Percentiles rank a stretch among this genome's conserved stretches.
Evolutionary conservation across 2,329 filamentous ascomycete genomes (phyloP).

Genomic region (Talaromyces marneffei): DNA sequence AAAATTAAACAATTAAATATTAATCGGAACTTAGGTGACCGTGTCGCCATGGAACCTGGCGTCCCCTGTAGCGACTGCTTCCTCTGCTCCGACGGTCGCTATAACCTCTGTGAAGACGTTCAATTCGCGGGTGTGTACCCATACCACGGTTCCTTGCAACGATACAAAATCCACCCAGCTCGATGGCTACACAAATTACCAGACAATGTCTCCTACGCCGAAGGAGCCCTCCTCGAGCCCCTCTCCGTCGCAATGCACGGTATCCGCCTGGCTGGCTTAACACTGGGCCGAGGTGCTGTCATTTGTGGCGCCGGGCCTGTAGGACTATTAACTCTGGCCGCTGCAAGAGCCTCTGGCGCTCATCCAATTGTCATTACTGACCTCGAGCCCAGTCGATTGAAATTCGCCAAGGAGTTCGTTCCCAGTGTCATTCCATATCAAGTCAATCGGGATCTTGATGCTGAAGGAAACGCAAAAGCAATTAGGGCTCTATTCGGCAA

Average conservation of each 20-base stretch:
- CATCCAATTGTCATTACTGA: slow-evolving; percentile 61
- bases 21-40: slow-evolving; percentile 44
- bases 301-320: slow-evolving; percentile 61
- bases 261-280: slow-evolving; percentile 49
- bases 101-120: slow-evolving; percentile 60
- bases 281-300: slow-evolving; percentile 51
- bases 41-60: slow-evolving; percentile 62
- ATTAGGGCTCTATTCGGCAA: slow-evolving; percentile 52
- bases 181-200: slow-evolving; percentile 55
- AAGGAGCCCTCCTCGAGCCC: slow-evolving; percentile 60
- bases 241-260: slow-evolving; percentile 59
- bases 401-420: slow-evolving; percentile 54
- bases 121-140: slow-evolving; percentile 58
- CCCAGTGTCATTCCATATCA: slow-evolving; percentile 52
- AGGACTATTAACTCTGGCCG: slow-evolving; percentile 54
- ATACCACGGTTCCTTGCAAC: slow-evolving; percentile 54
- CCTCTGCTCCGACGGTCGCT: slow-evolving; percentile 54
- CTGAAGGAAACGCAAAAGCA: slow-evolving; percentile 46
- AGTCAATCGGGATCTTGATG: slow-evolving; percentile 42
- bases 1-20: not conserved
- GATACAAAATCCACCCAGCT: slow-evolving; percentile 58
- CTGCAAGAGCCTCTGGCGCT: slow-evolving; percentile 56
- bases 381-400: slow-evolving; percentile 51
- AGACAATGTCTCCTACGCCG: slow-evolving; percentile 50
- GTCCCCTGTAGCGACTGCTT: slow-evolving; percentile 59